Evolutionary conservation across 2,329 filamentous ascomycete genomes (phyloP).

Genomic region (Arthrinium puccinioides): DNA sequence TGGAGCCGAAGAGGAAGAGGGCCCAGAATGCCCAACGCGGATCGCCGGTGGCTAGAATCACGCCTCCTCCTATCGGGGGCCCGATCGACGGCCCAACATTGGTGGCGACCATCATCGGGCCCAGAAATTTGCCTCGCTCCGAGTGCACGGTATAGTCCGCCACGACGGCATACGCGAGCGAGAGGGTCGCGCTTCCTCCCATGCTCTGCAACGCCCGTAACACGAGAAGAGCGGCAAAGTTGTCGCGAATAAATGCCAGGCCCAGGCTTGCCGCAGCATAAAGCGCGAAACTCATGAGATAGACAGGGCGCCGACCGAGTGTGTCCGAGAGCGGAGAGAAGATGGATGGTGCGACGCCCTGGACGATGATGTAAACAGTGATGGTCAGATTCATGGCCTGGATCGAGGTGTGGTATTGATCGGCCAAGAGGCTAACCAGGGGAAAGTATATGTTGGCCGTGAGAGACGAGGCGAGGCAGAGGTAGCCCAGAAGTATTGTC

Average conservation of each 20-base stretch:
- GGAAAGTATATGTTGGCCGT: conserved; percentile 8
- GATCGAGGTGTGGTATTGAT: conserved; percentile 1
- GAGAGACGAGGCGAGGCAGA: conserved; percentile 4
- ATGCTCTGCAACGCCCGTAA: not conserved
- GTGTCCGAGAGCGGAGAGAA: conserved; percentile 4
- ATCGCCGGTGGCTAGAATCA: not conserved
- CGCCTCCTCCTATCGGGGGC: not conserved
- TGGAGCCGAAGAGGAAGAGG: not conserved
- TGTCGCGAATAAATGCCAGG: not conserved
- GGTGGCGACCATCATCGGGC: not conserved
- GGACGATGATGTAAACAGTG: conserved; percentile 5
- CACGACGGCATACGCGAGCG: not conserved
- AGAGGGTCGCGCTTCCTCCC: not conserved
- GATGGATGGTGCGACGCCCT: conserved; percentile 3
- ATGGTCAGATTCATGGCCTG: conserved; percentile 7
- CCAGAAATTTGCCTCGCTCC: not conserved
- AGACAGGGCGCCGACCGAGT: not conserved
- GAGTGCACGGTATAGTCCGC: not conserved
- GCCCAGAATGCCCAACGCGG: not conserved
- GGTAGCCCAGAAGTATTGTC: conserved; percentile 3
- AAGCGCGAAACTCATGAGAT: not conserved
- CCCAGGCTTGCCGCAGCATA: not conserved
- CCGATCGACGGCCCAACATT: not conserved
- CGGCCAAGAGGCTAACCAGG: not conserved
- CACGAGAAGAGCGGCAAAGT: not conserved